These are phyloP conservation scores for Cardamine occulta DNA, from an alignment of 345 rosid species.

Conservation along the genomic window DNA sequence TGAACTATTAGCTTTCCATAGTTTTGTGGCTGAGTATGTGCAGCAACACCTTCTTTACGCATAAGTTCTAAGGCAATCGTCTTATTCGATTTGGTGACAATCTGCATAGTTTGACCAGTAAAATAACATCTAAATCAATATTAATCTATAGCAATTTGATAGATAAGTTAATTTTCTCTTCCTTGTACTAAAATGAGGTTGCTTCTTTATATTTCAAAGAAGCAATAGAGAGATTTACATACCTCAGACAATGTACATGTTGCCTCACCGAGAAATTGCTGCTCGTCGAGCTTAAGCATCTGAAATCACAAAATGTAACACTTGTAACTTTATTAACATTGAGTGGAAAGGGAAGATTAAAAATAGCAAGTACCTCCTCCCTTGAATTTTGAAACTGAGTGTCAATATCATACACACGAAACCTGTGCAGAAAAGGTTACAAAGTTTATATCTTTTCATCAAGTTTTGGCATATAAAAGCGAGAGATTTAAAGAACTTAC, in stretches of 20 bases:
- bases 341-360: neutral
- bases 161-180: neutral
- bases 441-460: neutral
- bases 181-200: neutral
- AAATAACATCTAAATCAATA: conserved; percentile 9
- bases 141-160: neutral
- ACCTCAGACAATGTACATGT: conserved; percentile 72
- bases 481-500: conserved; percentile 53
- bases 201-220: conserved; percentile 2
- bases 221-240: conserved; percentile 15
- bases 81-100: conserved; percentile 61
- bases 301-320: conserved; percentile 31
- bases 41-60: conserved; percentile 53
- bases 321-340: neutral
- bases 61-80: conserved; percentile 62
- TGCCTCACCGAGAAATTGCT: conserved; percentile 82
- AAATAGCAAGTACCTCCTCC: conserved; percentile 58
- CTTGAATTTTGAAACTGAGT: conserved; percentile 71
- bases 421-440: conserved; percentile 50
- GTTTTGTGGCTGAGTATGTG: conserved; percentile 46
- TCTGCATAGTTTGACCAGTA: conserved; percentile 49
- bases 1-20: conserved; percentile 71
- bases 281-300: conserved; percentile 65
- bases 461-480: neutral
- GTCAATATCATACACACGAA: conserved; percentile 78